A percentile compares a stretch with the other conserved stretches of the same genome.
phyloP scores from a whole-genome alignment of 352 stramenopile species.

The Phytophthora tubulina region DNA sequence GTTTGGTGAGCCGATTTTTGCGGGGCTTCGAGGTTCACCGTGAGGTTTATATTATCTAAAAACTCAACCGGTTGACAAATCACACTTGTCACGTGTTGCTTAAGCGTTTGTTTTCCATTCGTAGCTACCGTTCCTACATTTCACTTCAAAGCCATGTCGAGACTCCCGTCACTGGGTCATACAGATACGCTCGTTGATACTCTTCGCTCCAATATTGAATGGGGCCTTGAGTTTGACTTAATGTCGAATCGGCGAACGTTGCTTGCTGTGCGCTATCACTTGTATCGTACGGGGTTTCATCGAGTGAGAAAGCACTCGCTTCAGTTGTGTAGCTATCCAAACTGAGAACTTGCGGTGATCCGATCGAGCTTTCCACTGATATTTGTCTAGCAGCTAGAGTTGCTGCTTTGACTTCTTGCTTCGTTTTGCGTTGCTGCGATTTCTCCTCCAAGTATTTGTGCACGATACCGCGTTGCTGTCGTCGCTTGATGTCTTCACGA shows the following conservation, averaged over 20 bases:
- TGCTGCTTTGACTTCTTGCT: constrained; percentile 21
- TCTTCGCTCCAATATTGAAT: constrained; percentile 73
- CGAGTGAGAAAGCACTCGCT: constrained; percentile 20
- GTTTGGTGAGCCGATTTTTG: no score
- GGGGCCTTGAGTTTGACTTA: constrained; percentile 25
- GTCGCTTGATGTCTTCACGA: constrained; percentile 55
- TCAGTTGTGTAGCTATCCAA: constrained; percentile 20
- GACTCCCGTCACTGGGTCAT: constrained; percentile 52
- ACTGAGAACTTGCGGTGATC: constrained; percentile 6
- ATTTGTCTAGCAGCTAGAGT: not conserved
- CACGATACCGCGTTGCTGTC: constrained; percentile 62
- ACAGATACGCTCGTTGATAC: constrained; percentile 61
- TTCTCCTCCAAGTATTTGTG: constrained; percentile 61
- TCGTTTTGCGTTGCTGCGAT: constrained; percentile 43
- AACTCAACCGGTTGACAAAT: no score
- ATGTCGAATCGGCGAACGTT: not conserved
- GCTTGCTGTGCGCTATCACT: constrained; percentile 6
- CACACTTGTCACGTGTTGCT: no score
- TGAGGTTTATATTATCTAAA: no score
- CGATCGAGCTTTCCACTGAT: constrained; percentile 4
- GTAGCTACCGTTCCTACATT: not conserved
- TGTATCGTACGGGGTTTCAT: constrained; percentile 6
- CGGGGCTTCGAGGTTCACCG: no score
- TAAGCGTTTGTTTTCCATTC: no score
- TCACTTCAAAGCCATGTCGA: constrained; percentile 51